Evolutionary conservation across 129 eudicot species (phyloP), one percentile per base, ranked within the genome.

Genomic region (Erigeron canadensis): DNA sequence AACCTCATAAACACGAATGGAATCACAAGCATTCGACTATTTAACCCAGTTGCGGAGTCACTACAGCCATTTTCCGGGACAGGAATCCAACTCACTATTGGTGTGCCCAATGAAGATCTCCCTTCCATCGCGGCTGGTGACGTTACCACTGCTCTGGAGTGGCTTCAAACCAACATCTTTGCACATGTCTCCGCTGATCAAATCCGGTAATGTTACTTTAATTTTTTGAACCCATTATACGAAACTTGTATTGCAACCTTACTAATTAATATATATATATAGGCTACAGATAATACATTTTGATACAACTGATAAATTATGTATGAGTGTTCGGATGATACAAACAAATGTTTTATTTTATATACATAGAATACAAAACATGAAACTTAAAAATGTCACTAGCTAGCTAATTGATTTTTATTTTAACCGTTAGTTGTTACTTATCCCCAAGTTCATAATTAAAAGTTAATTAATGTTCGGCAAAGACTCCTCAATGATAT

Each of bases 21-120:
- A 22, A 88, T 88, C 22, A 43, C 86, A 63, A 80, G 79, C 59
- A 65, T 86, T 65, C 82, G 95, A 9, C 76, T 91, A 18, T 91
- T 91, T 81, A 85, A 88, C 76, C 76, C 90, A 1, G 74, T 80
- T 57, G 83, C 97, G 0, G 81, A 73, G 7, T 77, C 86, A 11
- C 76, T 91, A 5, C 19, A 48, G 13, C 80, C 95, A 8, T 84
- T 91, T 74, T 71, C 84, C 19, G 88, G 85, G 67, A 73, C 89
- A 62, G 86, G 84, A 22, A 80, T 88, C 71, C 69, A 81, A 63
- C 88, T 91, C 56, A 82, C 83, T 75, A 80, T 91, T 67, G 97
- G 95, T 7, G 81, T 91, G 18, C 92, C 95, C 12, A 91, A 91
- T 41, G 91, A 87, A 69, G 71, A 74, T 28, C 86, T 87, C 55